Conservation (phyloP, 106 monocot species). For the Posidonia australis region DNA sequence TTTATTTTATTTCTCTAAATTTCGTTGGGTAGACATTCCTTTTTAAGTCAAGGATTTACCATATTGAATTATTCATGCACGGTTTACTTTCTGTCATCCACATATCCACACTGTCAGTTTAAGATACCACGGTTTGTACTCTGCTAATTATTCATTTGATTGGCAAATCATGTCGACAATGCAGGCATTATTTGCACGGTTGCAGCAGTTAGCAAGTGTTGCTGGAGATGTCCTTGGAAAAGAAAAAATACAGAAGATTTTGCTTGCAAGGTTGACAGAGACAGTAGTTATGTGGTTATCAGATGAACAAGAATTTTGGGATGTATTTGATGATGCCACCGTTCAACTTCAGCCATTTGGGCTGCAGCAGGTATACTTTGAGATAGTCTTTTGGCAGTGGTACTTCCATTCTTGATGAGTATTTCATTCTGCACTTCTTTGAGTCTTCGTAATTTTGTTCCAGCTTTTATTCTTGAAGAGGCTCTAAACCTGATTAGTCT, state of each 20-base stretch:
- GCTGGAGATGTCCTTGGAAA: constrained; percentile 69
- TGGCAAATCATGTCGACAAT: not conserved
- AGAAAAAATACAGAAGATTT: constrained; percentile 78
- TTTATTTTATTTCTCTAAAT: too few relatives aligned
- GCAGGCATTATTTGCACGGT: constrained; percentile 81
- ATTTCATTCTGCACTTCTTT: not conserved
- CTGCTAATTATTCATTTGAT: too few relatives aligned
- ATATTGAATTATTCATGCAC: too few relatives aligned
- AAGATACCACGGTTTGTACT: too few relatives aligned
- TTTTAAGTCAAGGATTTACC: too few relatives aligned
- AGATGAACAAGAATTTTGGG: constrained; percentile 93
- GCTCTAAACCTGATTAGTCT: not conserved
- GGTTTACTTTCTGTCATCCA: too few relatives aligned
- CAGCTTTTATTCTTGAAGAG: not conserved
- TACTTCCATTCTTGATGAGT: not conserved
- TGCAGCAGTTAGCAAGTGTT: constrained; percentile 76
- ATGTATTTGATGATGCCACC: constrained; percentile 77
- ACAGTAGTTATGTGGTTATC: constrained; percentile 91
- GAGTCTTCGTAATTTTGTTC: not conserved
- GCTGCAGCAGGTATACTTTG: constrained; percentile 62
- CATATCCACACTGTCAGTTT: too few relatives aligned
- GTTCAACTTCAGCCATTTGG: constrained; percentile 63
- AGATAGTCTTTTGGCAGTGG: not conserved
- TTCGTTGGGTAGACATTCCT: too few relatives aligned
- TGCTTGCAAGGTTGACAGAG: constrained; percentile 84